A percentile compares a stretch with the other conserved stretches of the same genome.
Conservation (phyloP, 2,329 filamentous ascomycete species). For the Camillea tinctor region DNA sequence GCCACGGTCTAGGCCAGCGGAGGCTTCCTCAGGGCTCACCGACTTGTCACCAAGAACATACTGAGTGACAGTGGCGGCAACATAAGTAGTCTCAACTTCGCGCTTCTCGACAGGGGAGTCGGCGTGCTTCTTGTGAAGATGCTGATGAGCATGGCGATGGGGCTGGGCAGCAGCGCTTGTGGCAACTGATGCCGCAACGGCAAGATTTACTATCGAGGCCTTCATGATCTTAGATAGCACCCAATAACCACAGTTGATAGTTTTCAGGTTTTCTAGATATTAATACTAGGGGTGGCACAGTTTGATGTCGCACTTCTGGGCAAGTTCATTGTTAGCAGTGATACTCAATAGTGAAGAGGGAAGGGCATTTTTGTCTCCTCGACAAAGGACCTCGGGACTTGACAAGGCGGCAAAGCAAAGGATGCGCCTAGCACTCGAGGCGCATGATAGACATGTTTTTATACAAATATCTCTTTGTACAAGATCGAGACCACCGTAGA, state of each 20-base stretch:
- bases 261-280: neutral
- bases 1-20: constrained; percentile 69
- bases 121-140: constrained; percentile 55
- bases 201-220: constrained; percentile 44
- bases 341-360: neutral
- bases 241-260: neutral
- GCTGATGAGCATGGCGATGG: constrained; percentile 58
- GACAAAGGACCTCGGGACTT: neutral
- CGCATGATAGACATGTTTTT: neutral
- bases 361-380: neutral
- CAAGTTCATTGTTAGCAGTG: neutral
- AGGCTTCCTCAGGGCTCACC: constrained; percentile 63
- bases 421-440: neutral
- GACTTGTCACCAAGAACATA: constrained; percentile 69
- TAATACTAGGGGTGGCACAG: constrained; percentile 5
- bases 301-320: neutral
- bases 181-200: constrained; percentile 53
- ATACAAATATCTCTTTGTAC: neutral
- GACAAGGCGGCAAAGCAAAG: neutral
- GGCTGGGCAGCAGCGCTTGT: constrained; percentile 49
- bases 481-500: neutral
- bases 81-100: constrained; percentile 50
- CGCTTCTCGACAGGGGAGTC: constrained; percentile 49
- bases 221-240: constrained; percentile 42
- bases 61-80: constrained; percentile 62